Base-by-base conservation (phyloP, 371 early-diverging fungal genomes). In the Rhizopus delemar region DNA sequence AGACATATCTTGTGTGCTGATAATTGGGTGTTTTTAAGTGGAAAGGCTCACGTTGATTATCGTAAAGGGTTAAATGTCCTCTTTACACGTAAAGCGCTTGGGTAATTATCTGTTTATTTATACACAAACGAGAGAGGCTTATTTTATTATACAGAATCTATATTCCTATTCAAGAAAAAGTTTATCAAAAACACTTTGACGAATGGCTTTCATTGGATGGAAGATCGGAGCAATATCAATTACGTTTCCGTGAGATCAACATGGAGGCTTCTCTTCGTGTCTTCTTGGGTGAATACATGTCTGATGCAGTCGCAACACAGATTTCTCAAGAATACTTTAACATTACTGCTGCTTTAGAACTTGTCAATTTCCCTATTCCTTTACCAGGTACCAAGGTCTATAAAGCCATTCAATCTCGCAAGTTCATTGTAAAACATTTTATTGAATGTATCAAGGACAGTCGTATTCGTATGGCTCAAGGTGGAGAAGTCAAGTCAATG, bases 361-460 rank as follows among this genome's bases (percentile, higher is more conserved):
- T 82, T 46, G 82, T 82, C 66, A 82, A 82, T 56, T 82, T 82
- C 65, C 82, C 82, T 46, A 71, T 77, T 43, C 79, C 82, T 33
- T 59, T 82, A 29, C 82, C 82, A 5, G 80, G 80, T 39, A 82
- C 82, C 64, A 79, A 80, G 53, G 82, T 82, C 1, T 82, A 75
- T 59, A 72, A 77, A 60, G 82, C 82, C 34, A 76, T 76, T 31
- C 74, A 76, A 15, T 77, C 82, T 31, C 78, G 82, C 46, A 72
- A 82, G 53, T 82, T 71, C 58, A 82, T 82, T 61, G 74, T 78
- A 46, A 64, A 77, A 15, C 70, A 73, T 22, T 82, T 82, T 51
- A 71, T 77, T 38, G 77, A 77, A 33, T 53, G 67, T 39, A 65
- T 80, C 49, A 65, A 75, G 49, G 75, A 77, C 43, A 57, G 66